Evolutionary conservation across 2,329 filamentous ascomycete species (phyloP).

Genomic region (Alternaria angustiovoidea): DNA sequence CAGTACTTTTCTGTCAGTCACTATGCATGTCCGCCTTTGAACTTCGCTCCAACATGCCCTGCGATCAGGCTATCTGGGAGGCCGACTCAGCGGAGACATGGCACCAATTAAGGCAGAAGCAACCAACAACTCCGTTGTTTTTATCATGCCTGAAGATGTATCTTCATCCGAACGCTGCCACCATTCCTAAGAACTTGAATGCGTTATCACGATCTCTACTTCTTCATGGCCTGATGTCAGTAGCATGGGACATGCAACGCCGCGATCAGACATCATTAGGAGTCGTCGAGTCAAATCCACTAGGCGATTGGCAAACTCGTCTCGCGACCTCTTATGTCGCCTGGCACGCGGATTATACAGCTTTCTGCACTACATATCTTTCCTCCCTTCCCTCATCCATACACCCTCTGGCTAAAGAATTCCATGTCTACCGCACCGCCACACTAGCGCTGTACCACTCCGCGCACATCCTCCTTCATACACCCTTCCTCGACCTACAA

Average conservation of each 20-base stretch:
- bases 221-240: conserved; percentile 69
- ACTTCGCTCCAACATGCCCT: conserved; percentile 65
- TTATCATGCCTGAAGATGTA: conserved; percentile 65
- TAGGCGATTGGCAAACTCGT: conserved; percentile 61
- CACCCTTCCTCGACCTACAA: conserved; percentile 68
- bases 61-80: conserved; percentile 65
- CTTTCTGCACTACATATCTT: conserved; percentile 55
- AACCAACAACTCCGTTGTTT: conserved; percentile 55
- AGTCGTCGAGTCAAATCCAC: conserved; percentile 44
- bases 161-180: conserved; percentile 54
- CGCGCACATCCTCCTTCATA: conserved; percentile 64
- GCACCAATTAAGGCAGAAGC: conserved; percentile 54
- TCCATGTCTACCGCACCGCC: conserved; percentile 59
- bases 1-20: conserved; percentile 70
- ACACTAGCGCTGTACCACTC: conserved; percentile 67
- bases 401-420: conserved; percentile 50
- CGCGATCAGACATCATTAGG: conserved; percentile 68
- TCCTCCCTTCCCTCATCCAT: conserved; percentile 35
- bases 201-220: conserved; percentile 63
- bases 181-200: conserved; percentile 55
- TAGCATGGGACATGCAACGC: conserved; percentile 68
- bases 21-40: conserved; percentile 73
- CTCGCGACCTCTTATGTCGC: conserved; percentile 63
- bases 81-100: conserved; percentile 62
- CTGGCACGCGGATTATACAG: conserved; percentile 67